These are phyloP conservation scores for Silene vulgaris DNA, from an alignment of 179 eudicot genomes.

Conservation along the genomic window DNA sequence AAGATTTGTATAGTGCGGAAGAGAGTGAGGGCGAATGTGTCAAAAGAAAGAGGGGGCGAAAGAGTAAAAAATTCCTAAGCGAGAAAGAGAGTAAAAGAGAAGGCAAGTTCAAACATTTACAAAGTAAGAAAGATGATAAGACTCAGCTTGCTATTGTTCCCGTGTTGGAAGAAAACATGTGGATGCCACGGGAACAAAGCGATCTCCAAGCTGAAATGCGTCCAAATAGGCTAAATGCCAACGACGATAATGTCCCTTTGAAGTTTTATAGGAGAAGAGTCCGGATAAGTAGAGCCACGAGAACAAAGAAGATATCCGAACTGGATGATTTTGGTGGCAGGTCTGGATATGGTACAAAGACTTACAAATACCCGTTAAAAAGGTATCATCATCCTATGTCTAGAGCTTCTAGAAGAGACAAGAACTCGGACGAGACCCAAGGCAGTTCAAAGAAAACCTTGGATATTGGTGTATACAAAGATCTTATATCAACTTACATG, in stretches of 20 bases:
- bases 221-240: constrained; percentile 29
- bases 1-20: constrained; percentile 28
- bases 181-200: constrained; percentile 30
- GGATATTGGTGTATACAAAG: constrained; percentile 54
- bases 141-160: constrained; percentile 43
- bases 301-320: constrained; percentile 31
- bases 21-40: constrained; percentile 14
- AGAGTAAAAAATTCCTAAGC: constrained; percentile 15
- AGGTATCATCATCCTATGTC: constrained; percentile 17
- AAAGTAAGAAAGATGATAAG: constrained; percentile 22
- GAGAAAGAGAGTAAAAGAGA: constrained; percentile 10
- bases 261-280: constrained; percentile 30
- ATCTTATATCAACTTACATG: constrained; percentile 75
- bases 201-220: constrained; percentile 43
- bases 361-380: constrained; percentile 18
- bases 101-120: background rate
- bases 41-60: constrained; percentile 22
- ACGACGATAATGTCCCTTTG: constrained; percentile 37
- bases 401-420: constrained; percentile 22
- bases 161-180: constrained; percentile 19
- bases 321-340: constrained; percentile 31
- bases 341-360: constrained; percentile 11
- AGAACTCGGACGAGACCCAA: constrained; percentile 28
- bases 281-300: constrained; percentile 12
- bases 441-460: constrained; percentile 39